A percentile compares a stretch with the other conserved stretches of the same genome.
These are phyloP conservation scores for Durio zibethinus DNA, from an alignment of 345 rosid genomes.

Conservation along the genomic window DNA sequence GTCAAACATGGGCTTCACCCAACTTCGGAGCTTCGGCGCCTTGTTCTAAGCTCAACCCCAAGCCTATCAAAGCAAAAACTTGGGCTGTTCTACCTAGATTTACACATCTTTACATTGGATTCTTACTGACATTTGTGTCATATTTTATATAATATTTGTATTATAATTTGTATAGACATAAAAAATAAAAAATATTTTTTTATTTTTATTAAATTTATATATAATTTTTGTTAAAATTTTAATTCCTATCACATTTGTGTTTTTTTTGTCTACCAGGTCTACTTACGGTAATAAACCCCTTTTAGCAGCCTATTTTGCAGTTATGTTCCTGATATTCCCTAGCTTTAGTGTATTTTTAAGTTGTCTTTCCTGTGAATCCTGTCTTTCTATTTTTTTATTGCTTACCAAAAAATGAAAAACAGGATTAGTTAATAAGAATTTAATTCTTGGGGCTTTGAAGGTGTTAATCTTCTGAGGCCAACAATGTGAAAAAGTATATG, in stretches of 20 bases:
- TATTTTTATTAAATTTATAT: no score
- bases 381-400: not conserved
- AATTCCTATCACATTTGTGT: no score
- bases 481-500: not conserved
- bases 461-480: not conserved
- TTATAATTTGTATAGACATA: no score
- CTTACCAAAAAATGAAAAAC: not conserved
- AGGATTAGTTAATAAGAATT: not conserved
- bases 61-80: not conserved
- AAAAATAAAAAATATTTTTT: no score
- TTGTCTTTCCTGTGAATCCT: not conserved
- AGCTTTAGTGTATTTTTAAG: not conserved
- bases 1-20: not conserved
- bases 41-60: not conserved
- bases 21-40: not conserved
- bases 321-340: not conserved
- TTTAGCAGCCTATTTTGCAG: not conserved
- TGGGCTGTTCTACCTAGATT: not conserved
- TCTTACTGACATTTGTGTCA: no score
- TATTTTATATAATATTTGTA: no score
- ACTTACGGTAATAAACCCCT: no score
- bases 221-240: no score
- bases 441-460: not conserved
- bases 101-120: not conserved
- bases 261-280: no score